Evolutionary conservation across 1,284 basidiomycete genomes (phyloP).

Genomic region (Tremellales sp.): DNA sequence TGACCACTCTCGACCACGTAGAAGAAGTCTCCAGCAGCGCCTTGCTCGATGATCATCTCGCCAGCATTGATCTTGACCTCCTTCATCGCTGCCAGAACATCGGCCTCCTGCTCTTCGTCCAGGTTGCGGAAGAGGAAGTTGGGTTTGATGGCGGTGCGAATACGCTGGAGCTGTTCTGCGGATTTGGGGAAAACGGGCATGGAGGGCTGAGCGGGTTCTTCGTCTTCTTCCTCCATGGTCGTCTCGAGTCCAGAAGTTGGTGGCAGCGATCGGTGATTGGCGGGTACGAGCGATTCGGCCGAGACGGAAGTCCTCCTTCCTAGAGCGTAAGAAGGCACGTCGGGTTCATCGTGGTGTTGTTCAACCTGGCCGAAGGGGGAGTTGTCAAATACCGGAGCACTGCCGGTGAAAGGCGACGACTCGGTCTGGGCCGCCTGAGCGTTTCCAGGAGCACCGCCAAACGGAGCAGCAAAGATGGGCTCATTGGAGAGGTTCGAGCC

Average conservation of each 20-base stretch:
- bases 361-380: constrained; percentile 41
- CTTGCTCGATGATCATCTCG: constrained; percentile 90
- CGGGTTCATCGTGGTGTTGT: constrained; percentile 31
- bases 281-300: constrained; percentile 91
- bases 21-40: constrained; percentile 94
- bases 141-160: constrained; percentile 77
- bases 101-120: constrained; percentile 90
- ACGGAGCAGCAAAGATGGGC: constrained; percentile 26
- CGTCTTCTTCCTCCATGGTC: constrained; percentile 41
- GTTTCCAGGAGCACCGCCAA: constrained; percentile 15
- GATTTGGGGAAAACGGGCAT: constrained; percentile 75
- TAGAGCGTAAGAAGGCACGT: constrained; percentile 61
- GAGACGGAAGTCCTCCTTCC: constrained; percentile 90
- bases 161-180: constrained; percentile 76
- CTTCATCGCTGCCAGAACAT: constrained; percentile 93
- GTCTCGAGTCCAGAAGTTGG: constrained; percentile 26
- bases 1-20: constrained; percentile 92
- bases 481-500: constrained; percentile 7
- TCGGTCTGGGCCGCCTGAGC: constrained; percentile 10
- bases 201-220: constrained; percentile 21
- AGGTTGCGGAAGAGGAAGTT: constrained; percentile 96
- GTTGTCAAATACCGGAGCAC: constrained; percentile 16
- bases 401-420: constrained; percentile 24
- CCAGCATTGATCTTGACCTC: constrained; percentile 70
- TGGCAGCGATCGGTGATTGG: constrained; percentile 51